These are phyloP conservation scores for Diaporthe sp. DNA, from an alignment of 2,329 filamentous ascomycete species.

Conservation along the genomic window DNA sequence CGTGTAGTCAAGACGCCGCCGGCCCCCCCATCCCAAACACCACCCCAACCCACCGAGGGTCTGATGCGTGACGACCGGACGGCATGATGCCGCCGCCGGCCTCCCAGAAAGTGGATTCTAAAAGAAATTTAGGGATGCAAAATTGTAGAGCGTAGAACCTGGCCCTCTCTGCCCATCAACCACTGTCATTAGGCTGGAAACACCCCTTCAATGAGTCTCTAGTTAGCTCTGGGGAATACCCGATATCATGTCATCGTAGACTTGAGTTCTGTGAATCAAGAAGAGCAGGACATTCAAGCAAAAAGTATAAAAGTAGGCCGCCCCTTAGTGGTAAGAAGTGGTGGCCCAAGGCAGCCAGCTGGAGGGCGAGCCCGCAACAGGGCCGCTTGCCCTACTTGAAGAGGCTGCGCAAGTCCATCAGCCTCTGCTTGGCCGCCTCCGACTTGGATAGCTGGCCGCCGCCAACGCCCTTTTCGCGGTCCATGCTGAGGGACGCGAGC, in stretches of 20 bases:
- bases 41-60: not conserved
- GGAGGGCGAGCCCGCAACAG: not conserved
- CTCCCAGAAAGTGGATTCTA: not conserved
- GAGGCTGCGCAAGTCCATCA: slow-evolving; percentile 67
- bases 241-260: not conserved
- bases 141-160: not conserved
- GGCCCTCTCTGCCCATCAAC: not conserved
- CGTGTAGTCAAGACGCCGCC: not conserved
- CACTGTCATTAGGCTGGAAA: not conserved
- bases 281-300: not conserved
- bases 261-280: not conserved
- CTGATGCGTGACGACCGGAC: not conserved
- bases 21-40: not conserved
- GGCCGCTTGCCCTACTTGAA: slow-evolving; percentile 56
- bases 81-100: not conserved
- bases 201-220: not conserved
- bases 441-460: slow-evolving; percentile 25
- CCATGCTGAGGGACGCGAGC: slow-evolving; percentile 88
- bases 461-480: slow-evolving; percentile 63
- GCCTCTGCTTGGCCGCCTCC: slow-evolving; percentile 66
- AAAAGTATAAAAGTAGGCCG: not conserved
- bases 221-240: not conserved
- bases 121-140: not conserved
- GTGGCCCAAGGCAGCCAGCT: not conserved
- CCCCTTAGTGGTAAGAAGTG: not conserved